Percentiles rank a stretch among this genome's conserved stretches.
Evolutionary conservation across 2,329 filamentous ascomycete genomes (phyloP).

Genomic region (Mariannaea sp.): DNA sequence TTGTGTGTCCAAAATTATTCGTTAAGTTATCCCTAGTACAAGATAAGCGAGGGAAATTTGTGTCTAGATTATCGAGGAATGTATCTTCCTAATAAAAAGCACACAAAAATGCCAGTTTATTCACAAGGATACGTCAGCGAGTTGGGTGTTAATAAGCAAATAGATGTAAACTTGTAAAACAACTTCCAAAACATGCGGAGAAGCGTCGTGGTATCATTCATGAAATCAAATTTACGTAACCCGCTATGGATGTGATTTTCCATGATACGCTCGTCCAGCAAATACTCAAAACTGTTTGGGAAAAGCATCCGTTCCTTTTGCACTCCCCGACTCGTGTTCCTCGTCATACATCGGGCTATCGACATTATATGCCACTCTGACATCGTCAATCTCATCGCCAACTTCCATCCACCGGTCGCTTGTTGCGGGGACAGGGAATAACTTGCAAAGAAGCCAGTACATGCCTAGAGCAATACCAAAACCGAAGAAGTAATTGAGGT

Average conservation of each 20-base stretch:
- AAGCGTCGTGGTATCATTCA: constrained; percentile 13
- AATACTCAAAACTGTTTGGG: constrained; percentile 20
- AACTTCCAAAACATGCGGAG: neutral
- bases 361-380: constrained; percentile 53
- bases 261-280: neutral
- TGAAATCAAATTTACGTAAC: constrained; percentile 7
- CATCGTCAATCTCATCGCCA: constrained; percentile 63
- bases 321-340: constrained; percentile 33
- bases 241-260: neutral
- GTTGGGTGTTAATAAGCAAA: too few species aligned
- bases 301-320: constrained; percentile 21
- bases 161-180: too few species aligned
- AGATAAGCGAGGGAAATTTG: too few species aligned
- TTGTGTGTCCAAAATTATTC: too few species aligned
- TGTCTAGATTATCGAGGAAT: too few species aligned
- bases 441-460: constrained; percentile 72
- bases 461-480: constrained; percentile 70
- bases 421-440: constrained; percentile 74
- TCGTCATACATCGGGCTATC: constrained; percentile 48
- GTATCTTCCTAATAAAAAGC: too few species aligned
- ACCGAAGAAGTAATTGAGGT: constrained; percentile 87
- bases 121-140: too few species aligned
- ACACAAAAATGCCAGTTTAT: too few species aligned
- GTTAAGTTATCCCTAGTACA: too few species aligned
- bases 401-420: constrained; percentile 81